Evolutionary conservation across 306 rosid species (phyloP).

Genomic region (Fragaria nilgerrensis): DNA sequence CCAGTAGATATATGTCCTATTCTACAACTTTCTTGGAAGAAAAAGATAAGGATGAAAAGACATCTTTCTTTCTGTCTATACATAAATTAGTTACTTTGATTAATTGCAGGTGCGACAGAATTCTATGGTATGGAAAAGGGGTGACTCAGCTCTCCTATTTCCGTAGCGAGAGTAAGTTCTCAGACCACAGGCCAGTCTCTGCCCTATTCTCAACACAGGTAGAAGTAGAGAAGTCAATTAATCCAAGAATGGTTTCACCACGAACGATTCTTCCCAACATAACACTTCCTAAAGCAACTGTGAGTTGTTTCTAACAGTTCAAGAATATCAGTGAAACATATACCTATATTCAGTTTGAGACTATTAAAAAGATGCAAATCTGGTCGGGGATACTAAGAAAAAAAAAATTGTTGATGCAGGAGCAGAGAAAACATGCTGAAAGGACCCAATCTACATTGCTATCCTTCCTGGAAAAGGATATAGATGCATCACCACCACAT

Average conservation of each 20-base stretch:
- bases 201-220: conserved; percentile 80
- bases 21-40: conserved; percentile 3
- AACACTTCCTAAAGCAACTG: conserved; percentile 35
- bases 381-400: background rate
- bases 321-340: background rate
- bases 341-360: background rate
- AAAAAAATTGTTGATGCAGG: conserved; percentile 29
- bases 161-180: conserved; percentile 87
- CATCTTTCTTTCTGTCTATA: background rate
- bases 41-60: background rate
- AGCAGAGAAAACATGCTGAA: conserved; percentile 21
- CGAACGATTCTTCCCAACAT: conserved; percentile 30
- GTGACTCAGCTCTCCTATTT: conserved; percentile 76
- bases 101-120: conserved; percentile 81
- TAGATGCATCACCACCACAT: conserved; percentile 28
- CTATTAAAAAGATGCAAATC: background rate
- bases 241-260: conserved; percentile 34
- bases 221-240: conserved; percentile 46
- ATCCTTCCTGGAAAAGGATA: conserved; percentile 34
- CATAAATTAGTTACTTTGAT: background rate
- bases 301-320: conserved; percentile 35
- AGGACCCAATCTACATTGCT: conserved; percentile 33
- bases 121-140: conserved; percentile 92
- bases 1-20: background rate
- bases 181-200: conserved; percentile 95